phyloP scores from a whole-genome alignment of 2,329 filamentous ascomycete genomes.

The Camptophora hylomeconis region DNA sequence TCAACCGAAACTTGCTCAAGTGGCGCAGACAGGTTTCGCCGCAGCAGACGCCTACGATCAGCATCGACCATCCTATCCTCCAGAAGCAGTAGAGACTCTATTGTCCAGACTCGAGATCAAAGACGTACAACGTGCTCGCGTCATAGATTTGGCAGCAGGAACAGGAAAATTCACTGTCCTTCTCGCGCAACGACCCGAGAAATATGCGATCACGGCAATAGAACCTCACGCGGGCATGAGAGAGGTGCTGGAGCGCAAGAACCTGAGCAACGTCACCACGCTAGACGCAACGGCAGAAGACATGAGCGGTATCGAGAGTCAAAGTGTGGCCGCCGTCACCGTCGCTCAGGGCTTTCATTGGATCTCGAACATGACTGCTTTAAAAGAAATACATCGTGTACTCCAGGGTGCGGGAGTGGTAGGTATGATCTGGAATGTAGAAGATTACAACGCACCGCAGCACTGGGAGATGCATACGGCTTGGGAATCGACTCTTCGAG shows the following conservation, averaged over 20 bases:
- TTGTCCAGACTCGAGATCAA: slow-evolving; percentile 42
- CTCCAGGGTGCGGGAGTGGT: slow-evolving; percentile 47
- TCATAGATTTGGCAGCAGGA: slow-evolving; percentile 55
- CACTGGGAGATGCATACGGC: slow-evolving; percentile 41
- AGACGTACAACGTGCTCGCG: slow-evolving; percentile 31
- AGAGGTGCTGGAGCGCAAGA: slow-evolving; percentile 44
- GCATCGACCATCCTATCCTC: slow-evolving; percentile 54
- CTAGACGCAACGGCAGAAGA: slow-evolving; percentile 44
- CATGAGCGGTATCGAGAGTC: slow-evolving; percentile 36
- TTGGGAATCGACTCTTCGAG: slow-evolving; percentile 52
- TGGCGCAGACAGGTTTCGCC: slow-evolving; percentile 42
- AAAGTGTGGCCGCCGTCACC: slow-evolving; percentile 52
- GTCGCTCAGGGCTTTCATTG: slow-evolving; percentile 50
- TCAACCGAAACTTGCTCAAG: slow-evolving; percentile 5
- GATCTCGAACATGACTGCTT: slow-evolving; percentile 51
- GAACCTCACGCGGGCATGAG: slow-evolving; percentile 58
- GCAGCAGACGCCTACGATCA: slow-evolving; percentile 53
- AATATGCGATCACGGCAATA: slow-evolving; percentile 47
- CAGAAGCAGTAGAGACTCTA: slow-evolving; percentile 44
- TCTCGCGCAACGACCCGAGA: slow-evolving; percentile 45
- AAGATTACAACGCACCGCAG: slow-evolving; percentile 56
- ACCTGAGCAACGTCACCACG: slow-evolving; percentile 41
- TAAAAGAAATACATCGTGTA: slow-evolving; percentile 55
- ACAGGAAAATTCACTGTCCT: slow-evolving; percentile 59
- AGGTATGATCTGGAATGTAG: slow-evolving; percentile 61